A percentile compares a stretch with the other conserved stretches of the same genome.
Conservation (phyloP, 768 basidiomycete species). For the Clitopilus hobsonii region DNA sequence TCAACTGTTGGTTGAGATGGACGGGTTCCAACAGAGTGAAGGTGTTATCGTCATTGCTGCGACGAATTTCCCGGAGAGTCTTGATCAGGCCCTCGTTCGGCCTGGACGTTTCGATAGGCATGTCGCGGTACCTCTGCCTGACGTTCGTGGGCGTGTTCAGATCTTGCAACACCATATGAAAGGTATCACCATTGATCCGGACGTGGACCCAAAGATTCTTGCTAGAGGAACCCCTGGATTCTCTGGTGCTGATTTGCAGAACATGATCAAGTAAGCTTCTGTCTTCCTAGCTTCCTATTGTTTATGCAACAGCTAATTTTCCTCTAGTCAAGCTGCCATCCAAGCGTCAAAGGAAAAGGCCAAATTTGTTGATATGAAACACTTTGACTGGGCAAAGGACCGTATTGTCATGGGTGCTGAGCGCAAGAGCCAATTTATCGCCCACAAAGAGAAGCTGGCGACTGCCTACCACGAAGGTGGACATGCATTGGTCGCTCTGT, state of each 20-base stretch:
- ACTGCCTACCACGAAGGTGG: conserved; percentile 99
- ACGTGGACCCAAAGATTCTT: conserved; percentile 81
- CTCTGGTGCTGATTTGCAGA: conserved; percentile 95
- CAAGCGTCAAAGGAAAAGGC: conserved; percentile 87
- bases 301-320: conserved; percentile 6
- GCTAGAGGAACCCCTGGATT: conserved; percentile 95
- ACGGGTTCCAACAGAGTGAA: conserved; percentile 91
- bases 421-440: conserved; percentile 84
- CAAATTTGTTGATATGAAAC: conserved; percentile 63
- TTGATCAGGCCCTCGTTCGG: conserved; percentile 91
- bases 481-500: conserved; percentile 91
- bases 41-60: conserved; percentile 94
- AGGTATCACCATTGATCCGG: conserved; percentile 61
- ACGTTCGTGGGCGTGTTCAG: conserved; percentile 89
- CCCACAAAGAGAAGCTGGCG: conserved; percentile 78
- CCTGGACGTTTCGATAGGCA: conserved; percentile 96
- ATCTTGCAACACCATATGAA: conserved; percentile 91
- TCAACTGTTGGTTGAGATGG: conserved; percentile 95
- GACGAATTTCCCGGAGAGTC: conserved; percentile 95
- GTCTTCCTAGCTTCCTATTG: neutral
- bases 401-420: conserved; percentile 97
- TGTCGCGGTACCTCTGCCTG: conserved; percentile 91
- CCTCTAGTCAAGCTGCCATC: conserved; percentile 77
- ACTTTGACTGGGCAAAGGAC: conserved; percentile 99
- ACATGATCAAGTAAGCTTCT: conserved; percentile 83